A percentile compares a stretch with the other conserved stretches of the same genome.
phyloP scores from a whole-genome alignment of 345 rosid species.

The Lumnitzera racemosa region DNA sequence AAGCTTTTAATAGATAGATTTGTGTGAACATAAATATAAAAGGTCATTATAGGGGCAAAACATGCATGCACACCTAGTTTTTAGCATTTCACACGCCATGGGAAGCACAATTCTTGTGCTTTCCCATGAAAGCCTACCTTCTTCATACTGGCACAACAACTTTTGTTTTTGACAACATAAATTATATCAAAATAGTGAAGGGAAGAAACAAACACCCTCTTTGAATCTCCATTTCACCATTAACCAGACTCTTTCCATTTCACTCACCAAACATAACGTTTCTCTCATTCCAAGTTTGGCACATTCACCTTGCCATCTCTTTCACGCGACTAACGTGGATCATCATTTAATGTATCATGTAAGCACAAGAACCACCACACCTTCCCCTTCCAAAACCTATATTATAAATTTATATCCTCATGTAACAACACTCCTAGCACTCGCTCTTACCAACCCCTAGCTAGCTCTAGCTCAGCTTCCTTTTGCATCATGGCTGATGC shows the following conservation, averaged over 20 bases:
- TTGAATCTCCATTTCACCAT: neutral
- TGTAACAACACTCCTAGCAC: too few species aligned
- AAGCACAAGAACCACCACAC: slow-evolving; percentile 25
- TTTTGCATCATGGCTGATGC: slow-evolving; percentile 43
- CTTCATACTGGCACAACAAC: slow-evolving; percentile 1
- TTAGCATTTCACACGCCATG: slow-evolving; percentile 66
- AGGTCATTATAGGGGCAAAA: slow-evolving; percentile 12
- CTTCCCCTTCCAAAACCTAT: slow-evolving; percentile 13
- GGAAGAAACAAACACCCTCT: neutral
- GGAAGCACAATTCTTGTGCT: slow-evolving; percentile 82
- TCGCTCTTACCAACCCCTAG: neutral
- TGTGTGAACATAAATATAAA: neutral
- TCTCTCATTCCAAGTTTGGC: slow-evolving; percentile 23
- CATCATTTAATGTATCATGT: slow-evolving; percentile 21
- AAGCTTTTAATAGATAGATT: too few species aligned
- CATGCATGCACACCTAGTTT: slow-evolving; percentile 32
- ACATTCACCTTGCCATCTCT: slow-evolving; percentile 54
- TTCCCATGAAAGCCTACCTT: slow-evolving; percentile 18
- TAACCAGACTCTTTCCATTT: slow-evolving; percentile 12
- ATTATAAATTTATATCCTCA: slow-evolving; percentile 1
- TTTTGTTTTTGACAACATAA: neutral
- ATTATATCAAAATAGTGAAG: neutral
- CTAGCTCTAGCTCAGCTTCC: neutral
- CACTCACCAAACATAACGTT: slow-evolving; percentile 31
- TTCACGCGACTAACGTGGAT: slow-evolving; percentile 83